These are phyloP conservation scores for Botrytis deweyae DNA, from an alignment of 2,329 filamentous ascomycete species.

Conservation along the genomic window DNA sequence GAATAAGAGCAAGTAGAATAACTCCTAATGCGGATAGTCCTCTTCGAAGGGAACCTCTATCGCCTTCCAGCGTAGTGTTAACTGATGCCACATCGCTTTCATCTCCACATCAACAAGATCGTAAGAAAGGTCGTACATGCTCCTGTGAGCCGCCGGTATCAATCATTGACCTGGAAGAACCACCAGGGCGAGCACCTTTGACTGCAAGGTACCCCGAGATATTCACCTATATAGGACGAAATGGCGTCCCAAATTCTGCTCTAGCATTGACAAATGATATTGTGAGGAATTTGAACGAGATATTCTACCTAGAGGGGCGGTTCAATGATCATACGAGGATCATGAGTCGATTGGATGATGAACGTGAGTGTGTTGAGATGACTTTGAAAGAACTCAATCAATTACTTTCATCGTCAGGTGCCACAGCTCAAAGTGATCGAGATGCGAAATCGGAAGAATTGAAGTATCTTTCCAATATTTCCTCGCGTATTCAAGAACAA, in stretches of 20 bases:
- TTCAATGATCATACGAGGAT: neutral
- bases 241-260: conserved; percentile 14
- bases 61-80: neutral
- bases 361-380: neutral
- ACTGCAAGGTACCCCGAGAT: conserved; percentile 11
- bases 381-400: conserved; percentile 1
- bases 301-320: conserved; percentile 8
- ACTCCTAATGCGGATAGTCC: neutral
- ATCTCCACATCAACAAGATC: neutral
- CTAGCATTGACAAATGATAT: conserved; percentile 15
- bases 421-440: neutral
- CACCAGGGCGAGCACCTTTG: neutral
- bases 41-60: neutral
- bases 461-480: neutral
- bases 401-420: neutral
- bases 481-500: neutral
- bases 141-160: neutral
- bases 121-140: neutral
- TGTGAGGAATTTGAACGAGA: conserved; percentile 6
- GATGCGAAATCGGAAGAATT: neutral
- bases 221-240: conserved; percentile 15
- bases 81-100: conserved; percentile 1
- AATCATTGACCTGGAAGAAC: neutral
- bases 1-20: neutral
- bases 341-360: neutral